Conservation (phyloP, 495 filamentous ascomycete genomes). For the Xylaria acuta region DNA sequence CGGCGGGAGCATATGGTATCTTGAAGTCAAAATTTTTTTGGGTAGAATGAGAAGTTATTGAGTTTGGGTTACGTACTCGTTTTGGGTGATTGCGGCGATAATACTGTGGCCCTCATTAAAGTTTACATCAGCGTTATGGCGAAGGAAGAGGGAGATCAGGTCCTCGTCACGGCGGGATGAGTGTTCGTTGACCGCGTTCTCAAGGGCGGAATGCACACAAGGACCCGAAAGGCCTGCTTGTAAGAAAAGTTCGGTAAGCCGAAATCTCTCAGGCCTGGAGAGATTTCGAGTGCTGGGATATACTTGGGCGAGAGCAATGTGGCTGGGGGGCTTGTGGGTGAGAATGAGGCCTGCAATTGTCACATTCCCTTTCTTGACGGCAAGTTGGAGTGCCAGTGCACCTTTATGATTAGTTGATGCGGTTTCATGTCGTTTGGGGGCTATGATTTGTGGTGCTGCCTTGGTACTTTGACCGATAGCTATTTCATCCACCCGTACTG, state of each 20-base stretch:
- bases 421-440: slow-evolving; percentile 47
- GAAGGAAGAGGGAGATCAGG: too few species aligned
- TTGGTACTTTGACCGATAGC: slow-evolving; percentile 33
- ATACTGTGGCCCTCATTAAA: too few species aligned
- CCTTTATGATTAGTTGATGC: slow-evolving; percentile 54
- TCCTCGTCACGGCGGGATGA: too few species aligned
- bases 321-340: slow-evolving; percentile 43
- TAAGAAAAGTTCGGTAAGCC: slow-evolving; percentile 49
- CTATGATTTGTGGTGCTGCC: slow-evolving; percentile 35
- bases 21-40: too few species aligned
- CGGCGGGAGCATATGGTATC: too few species aligned
- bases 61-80: too few species aligned
- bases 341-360: slow-evolving; percentile 50
- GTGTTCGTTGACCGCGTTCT: slow-evolving; percentile 53
- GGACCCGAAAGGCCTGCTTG: slow-evolving; percentile 44
- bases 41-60: too few species aligned
- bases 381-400: slow-evolving; percentile 49
- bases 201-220: slow-evolving; percentile 46
- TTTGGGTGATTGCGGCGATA: too few species aligned
- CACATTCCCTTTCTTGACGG: slow-evolving; percentile 44
- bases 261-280: slow-evolving; percentile 42
- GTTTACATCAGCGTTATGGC: too few species aligned
- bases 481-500: slow-evolving; percentile 42
- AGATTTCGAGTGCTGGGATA: slow-evolving; percentile 47
- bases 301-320: slow-evolving; percentile 45